phyloP scores from a whole-genome alignment of 805 yeast species.

The Metschnikowia lochheadii region DNA sequence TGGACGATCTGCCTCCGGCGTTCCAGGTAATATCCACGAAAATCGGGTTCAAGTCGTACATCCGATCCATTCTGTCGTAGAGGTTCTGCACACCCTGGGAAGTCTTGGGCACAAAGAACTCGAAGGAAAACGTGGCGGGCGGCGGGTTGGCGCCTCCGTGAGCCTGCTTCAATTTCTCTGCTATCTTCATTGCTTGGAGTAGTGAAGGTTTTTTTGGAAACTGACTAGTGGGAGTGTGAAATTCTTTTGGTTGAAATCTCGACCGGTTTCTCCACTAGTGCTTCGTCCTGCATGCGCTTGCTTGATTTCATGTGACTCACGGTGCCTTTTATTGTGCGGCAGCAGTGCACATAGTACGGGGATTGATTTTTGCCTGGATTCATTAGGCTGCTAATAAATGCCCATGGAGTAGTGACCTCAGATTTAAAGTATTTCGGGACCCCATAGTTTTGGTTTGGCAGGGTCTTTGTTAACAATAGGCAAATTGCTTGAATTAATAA shows the following conservation, averaged over 20 bases:
- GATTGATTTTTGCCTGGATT: too few relatives aligned
- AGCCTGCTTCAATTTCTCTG: slow-evolving; percentile 42
- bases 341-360: background rate
- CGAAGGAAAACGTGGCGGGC: slow-evolving; percentile 83
- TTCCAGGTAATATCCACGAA: slow-evolving; percentile 98
- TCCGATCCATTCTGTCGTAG: slow-evolving; percentile 95
- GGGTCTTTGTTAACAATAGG: too few relatives aligned
- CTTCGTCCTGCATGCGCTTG: background rate
- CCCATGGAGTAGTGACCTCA: background rate
- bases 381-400: background rate
- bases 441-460: too few relatives aligned
- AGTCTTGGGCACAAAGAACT: slow-evolving; percentile 96
- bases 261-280: background rate
- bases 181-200: slow-evolving; percentile 33
- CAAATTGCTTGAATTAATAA: slow-evolving; percentile 1
- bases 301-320: slow-evolving; percentile 5
- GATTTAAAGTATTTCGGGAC: background rate
- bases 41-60: slow-evolving; percentile 87
- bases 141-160: slow-evolving; percentile 37
- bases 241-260: background rate
- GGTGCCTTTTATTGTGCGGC: background rate
- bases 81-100: slow-evolving; percentile 94
- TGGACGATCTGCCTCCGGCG: slow-evolving; percentile 89
- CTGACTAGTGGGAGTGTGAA: background rate
- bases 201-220: background rate